Evolutionary conservation across 192 early-diverging fungal species (phyloP).

Genomic region (Radiomyces spectabilis): DNA sequence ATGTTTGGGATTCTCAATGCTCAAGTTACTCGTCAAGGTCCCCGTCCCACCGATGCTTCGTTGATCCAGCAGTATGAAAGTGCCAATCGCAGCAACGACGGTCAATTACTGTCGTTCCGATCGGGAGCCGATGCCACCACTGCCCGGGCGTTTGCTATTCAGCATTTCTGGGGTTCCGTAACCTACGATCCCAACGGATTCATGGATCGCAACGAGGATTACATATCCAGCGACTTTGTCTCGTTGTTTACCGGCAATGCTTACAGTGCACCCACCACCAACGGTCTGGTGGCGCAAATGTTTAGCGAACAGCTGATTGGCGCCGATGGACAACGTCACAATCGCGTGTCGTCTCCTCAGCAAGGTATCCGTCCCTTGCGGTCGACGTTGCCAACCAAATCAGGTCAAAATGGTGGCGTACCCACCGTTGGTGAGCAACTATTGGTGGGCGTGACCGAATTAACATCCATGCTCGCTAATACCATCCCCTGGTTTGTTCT

Average conservation of each 20-base stretch:
- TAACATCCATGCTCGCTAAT: conserved; percentile 1
- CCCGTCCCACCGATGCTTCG: conserved; percentile 39
- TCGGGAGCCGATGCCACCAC: conserved; percentile 29
- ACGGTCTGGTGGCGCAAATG: conserved; percentile 63
- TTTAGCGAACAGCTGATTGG: conserved; percentile 33
- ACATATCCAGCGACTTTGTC: conserved; percentile 77
- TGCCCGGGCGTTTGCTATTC: conserved; percentile 62
- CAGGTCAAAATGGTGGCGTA: neutral
- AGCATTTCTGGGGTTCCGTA: conserved; percentile 73
- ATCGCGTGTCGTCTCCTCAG: conserved; percentile 6
- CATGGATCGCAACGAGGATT: conserved; percentile 69
- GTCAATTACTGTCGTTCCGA: conserved; percentile 30
- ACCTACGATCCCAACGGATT: conserved; percentile 59
- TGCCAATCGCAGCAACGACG: conserved; percentile 36
- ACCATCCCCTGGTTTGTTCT: conserved; percentile 71
- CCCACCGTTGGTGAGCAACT: conserved; percentile 9
- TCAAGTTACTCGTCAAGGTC: conserved; percentile 28
- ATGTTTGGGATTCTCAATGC: conserved; percentile 54
- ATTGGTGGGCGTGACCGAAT: neutral
- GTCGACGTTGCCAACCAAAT: neutral
- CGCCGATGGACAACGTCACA: neutral
- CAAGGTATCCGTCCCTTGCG: conserved; percentile 6
- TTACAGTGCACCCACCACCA: conserved; percentile 57
- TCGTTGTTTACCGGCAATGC: conserved; percentile 71
- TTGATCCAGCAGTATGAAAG: conserved; percentile 43